Evolutionary conservation across 1,139 yeast genomes (phyloP).

Genomic region (Blastobotrys persicus): DNA sequence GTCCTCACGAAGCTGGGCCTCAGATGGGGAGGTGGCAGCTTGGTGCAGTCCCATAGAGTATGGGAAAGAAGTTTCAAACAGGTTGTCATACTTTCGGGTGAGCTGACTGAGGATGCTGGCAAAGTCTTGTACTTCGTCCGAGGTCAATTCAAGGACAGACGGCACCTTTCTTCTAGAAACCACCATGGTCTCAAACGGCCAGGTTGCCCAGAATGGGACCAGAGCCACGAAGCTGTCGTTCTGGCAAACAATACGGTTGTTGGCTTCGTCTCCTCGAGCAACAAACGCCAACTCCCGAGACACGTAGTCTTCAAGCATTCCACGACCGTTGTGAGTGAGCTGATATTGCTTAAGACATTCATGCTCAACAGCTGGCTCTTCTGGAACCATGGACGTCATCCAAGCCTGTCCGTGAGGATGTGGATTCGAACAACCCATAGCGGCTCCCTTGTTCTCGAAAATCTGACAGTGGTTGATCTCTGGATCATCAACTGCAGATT

Average conservation of each 20-base stretch:
- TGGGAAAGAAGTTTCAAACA: constrained; percentile 69
- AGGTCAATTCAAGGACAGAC: constrained; percentile 51
- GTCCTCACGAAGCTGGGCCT: constrained; percentile 29
- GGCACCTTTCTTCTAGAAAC: constrained; percentile 55
- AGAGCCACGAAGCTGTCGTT: constrained; percentile 67
- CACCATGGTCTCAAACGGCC: constrained; percentile 76
- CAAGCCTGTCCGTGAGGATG: constrained; percentile 81
- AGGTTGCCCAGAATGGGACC: constrained; percentile 80
- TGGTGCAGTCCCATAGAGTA: constrained; percentile 83
- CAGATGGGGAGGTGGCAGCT: constrained; percentile 47
- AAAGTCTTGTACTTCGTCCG: constrained; percentile 52
- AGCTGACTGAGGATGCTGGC: constrained; percentile 54
- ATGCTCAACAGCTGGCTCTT: constrained; percentile 64
- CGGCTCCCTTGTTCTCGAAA: constrained; percentile 74
- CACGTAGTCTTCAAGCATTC: constrained; percentile 66
- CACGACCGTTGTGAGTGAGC: constrained; percentile 41
- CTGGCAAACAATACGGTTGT: constrained; percentile 51
- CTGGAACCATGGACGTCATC: constrained; percentile 67
- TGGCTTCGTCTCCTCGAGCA: constrained; percentile 30
- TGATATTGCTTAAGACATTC: constrained; percentile 50
- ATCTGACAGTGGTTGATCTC: constrained; percentile 63
- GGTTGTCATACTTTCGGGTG: constrained; percentile 68
- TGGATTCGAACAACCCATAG: constrained; percentile 82
- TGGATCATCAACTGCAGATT: constrained; percentile 42
- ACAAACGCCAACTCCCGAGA: constrained; percentile 51